Base-by-base conservation (phyloP, 2,329 filamentous ascomycete genomes). In the Thermothelomyces thermophilus region DNA sequence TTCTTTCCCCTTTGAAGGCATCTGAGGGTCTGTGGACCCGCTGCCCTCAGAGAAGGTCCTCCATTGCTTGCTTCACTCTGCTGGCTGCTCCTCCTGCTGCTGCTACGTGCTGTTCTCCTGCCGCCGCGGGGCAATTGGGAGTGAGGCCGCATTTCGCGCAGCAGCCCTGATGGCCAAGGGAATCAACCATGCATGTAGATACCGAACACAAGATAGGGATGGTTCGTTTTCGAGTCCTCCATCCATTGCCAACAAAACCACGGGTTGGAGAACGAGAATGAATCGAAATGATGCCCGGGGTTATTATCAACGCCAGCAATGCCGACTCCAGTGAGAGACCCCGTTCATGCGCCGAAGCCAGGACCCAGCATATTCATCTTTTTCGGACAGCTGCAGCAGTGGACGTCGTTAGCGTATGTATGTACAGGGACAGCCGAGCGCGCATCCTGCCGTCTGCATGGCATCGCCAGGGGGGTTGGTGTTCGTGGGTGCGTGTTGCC, bases 301-400 rank as follows among this genome's bases (percentile, higher is more conserved):
- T n/a, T n/a, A n/a, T 26, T 9, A 9, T 28, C 36, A 14, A n/a
- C 42, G 22, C 19, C 19, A 20, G 36, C 34, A 16, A 22, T 30
- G 4, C 5, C 24, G 9, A 17, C 16, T 19, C 39, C 39, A 41
- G 39, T 16, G 24, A 16, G 35, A 31, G 5, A 34, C 28, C 41
- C 28, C 33, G 42, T 45, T 45, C 22, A 35, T 39, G 43, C 43
- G 43, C 22, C n/a, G 33, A n/a, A 9, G 22, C 24, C 16, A 31
- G 7, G 31, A 28, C 17, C 19, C 17, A n/a, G n/a, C 30, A 26
- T 26, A 16, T 7, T 11, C 4, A 9, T 28, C 47, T 19, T 44
- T 50, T 50, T 37, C 36, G 43, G 48, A 19, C 41, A 20, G 30
- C 36, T 16, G 20, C 48, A 46, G 49, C 19, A 41, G 28, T 8